Percentiles rank a stretch among this genome's conserved stretches.
Evolutionary conservation across 352 stramenopile genomes (phyloP).

Genomic region (Plasmopara muralis): DNA sequence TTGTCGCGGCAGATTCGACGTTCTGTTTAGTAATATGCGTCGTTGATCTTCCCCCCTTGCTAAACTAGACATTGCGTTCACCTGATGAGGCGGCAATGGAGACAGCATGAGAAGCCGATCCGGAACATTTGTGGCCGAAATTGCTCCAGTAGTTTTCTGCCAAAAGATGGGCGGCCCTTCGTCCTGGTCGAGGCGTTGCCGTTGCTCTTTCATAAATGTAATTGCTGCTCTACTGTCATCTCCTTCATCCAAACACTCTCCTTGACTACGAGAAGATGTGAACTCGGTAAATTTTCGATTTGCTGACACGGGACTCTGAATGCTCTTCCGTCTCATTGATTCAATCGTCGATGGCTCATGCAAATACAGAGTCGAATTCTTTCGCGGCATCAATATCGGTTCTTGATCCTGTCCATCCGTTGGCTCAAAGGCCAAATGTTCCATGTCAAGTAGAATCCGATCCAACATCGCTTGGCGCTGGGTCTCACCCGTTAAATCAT

Average conservation of each 20-base stretch:
- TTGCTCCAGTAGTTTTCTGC: slow-evolving; percentile 37
- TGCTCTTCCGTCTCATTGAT: neutral
- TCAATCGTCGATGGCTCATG: neutral
- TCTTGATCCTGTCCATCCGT: neutral
- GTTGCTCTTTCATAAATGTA: too few relatives aligned
- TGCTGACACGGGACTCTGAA: too few relatives aligned
- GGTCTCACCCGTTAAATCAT: slow-evolving; percentile 53
- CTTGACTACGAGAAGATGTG: too few relatives aligned
- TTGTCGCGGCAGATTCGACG: too few relatives aligned
- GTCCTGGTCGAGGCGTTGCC: too few relatives aligned
- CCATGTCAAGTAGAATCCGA: slow-evolving; percentile 61
- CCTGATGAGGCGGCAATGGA: slow-evolving; percentile 8
- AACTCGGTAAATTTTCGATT: too few relatives aligned
- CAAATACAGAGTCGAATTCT: neutral
- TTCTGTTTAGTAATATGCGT: too few relatives aligned
- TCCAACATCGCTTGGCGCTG: slow-evolving; percentile 55
- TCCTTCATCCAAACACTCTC: too few relatives aligned
- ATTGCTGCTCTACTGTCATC: too few relatives aligned
- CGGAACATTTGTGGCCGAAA: slow-evolving; percentile 34
- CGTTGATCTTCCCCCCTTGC: too few relatives aligned
- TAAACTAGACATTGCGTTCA: neutral
- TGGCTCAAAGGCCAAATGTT: slow-evolving; percentile 32
- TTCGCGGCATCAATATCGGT: too few relatives aligned
- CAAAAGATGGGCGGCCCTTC: slow-evolving; percentile 27
- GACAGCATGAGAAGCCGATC: slow-evolving; percentile 10